phyloP scores from a whole-genome alignment of 129 eudicot species.

The Centaurea solstitialis region DNA sequence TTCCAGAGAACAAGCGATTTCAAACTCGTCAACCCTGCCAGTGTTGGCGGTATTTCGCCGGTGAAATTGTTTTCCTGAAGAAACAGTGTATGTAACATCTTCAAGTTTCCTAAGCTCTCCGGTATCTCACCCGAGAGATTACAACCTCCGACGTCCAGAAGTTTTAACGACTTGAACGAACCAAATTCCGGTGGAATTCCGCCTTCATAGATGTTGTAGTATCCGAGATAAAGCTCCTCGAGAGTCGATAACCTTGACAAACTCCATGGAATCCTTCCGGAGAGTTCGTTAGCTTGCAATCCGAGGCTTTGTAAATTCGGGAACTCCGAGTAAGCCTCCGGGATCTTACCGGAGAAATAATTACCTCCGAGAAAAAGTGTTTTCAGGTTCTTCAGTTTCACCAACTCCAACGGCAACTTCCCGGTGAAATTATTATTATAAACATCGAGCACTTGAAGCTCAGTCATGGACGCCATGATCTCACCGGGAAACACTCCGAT shows the following conservation, averaged over 20 bases:
- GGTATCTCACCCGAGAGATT: constrained; percentile 80
- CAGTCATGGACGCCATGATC: constrained; percentile 27
- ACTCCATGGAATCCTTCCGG: constrained; percentile 62
- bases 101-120: constrained; percentile 57
- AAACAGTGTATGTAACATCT: constrained; percentile 56
- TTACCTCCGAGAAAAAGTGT: constrained; percentile 65
- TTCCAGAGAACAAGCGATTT: constrained; percentile 71
- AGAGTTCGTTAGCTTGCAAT: constrained; percentile 56
- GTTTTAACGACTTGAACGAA: constrained; percentile 15
- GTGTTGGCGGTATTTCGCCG: constrained; percentile 64
- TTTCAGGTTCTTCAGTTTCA: constrained; percentile 27
- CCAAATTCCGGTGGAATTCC: constrained; percentile 56
- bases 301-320: constrained; percentile 32
- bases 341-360: constrained; percentile 71
- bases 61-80: constrained; percentile 59
- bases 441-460: constrained; percentile 58
- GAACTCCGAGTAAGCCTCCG: constrained; percentile 49
- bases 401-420: constrained; percentile 52
- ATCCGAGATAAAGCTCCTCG: constrained; percentile 52
- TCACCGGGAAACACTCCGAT: constrained; percentile 55
- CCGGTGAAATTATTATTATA: constrained; percentile 78
- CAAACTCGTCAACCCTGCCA: constrained; percentile 52
- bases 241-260: constrained; percentile 45
- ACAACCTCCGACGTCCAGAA: constrained; percentile 61
- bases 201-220: constrained; percentile 52